A percentile compares a stretch with the other conserved stretches of the same genome.
Evolutionary conservation across 257 asterid species (phyloP).

Genomic region (Henckelia pumila): DNA sequence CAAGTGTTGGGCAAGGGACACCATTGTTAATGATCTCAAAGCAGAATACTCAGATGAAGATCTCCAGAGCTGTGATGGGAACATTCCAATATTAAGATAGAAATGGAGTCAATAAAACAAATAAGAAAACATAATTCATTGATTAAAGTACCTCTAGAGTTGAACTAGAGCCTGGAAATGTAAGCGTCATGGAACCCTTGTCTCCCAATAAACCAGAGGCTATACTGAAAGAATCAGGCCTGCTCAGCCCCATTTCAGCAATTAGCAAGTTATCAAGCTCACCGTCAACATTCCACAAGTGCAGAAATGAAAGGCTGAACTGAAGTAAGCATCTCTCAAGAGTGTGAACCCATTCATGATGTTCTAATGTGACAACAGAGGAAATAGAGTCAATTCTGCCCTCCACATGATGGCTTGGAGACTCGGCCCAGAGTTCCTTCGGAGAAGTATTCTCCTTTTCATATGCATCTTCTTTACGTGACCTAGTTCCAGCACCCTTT

Average conservation of each 20-base stretch:
- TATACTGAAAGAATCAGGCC: constrained; percentile 61
- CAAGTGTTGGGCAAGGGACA: constrained; percentile 94
- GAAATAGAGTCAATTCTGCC: constrained; percentile 31
- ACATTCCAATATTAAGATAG: constrained; percentile 32
- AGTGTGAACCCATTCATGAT: constrained; percentile 46
- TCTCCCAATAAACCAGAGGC: constrained; percentile 95
- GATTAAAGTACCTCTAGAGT: constrained; percentile 66
- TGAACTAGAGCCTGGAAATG: constrained; percentile 72
- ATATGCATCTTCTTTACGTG: constrained; percentile 36
- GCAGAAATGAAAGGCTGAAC: constrained; percentile 88
- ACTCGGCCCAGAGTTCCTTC: constrained; percentile 35
- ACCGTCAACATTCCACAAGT: constrained; percentile 81
- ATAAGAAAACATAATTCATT: constrained; percentile 25
- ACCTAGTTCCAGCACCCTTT: constrained; percentile 39
- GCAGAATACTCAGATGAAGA: constrained; percentile 90
- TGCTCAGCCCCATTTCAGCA: constrained; percentile 77
- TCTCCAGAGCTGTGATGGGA: constrained; percentile 82
- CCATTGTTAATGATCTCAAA: constrained; percentile 91
- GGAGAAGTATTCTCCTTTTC: constrained; percentile 29
- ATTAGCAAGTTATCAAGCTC: constrained; percentile 78
- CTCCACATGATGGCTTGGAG: constrained; percentile 34
- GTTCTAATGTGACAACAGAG: constrained; percentile 35
- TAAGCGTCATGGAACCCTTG: constrained; percentile 80
- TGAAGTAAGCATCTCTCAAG: constrained; percentile 69
- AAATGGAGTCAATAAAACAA: constrained; percentile 20